A percentile compares a stretch with the other conserved stretches of the same genome.
These are phyloP conservation scores for Curvularia sp. DNA, from an alignment of 2,329 filamentous ascomycete species.

Conservation along the genomic window DNA sequence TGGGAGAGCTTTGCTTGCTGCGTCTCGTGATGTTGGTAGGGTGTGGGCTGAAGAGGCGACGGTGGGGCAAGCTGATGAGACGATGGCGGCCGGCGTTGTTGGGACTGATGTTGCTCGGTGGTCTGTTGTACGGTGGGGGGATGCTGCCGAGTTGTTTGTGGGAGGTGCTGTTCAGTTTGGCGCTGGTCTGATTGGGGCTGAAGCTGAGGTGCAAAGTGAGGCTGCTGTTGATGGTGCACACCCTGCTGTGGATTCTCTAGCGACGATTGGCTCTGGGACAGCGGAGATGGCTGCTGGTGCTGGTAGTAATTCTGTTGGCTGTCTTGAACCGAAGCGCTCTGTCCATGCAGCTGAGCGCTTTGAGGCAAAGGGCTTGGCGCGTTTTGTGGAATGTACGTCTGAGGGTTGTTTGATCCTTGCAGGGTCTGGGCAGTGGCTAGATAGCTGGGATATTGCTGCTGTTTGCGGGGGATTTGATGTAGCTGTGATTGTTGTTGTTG, in stretches of 20 bases:
- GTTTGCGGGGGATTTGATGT: slow-evolving; percentile 38
- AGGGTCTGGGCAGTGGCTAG: slow-evolving; percentile 35
- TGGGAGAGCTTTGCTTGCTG: slow-evolving; percentile 40
- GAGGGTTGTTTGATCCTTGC: slow-evolving; percentile 38
- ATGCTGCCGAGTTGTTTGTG: slow-evolving; percentile 41
- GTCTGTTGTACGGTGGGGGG: slow-evolving; percentile 42
- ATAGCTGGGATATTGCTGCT: slow-evolving; percentile 44
- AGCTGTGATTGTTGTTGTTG: slow-evolving; percentile 19
- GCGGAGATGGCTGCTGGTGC: slow-evolving; percentile 25
- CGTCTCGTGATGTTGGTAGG: slow-evolving; percentile 45
- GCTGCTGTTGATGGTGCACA: slow-evolving; percentile 40
- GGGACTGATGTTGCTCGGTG: slow-evolving; percentile 39
- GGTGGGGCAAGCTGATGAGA: slow-evolving; percentile 47
- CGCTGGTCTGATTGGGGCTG: slow-evolving; percentile 36
- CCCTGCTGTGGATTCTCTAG: slow-evolving; percentile 38
- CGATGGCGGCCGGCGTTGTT: slow-evolving; percentile 46
- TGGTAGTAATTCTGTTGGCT: slow-evolving; percentile 36
- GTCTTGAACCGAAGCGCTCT: slow-evolving; percentile 38
- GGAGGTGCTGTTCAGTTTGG: slow-evolving; percentile 43
- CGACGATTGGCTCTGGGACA: slow-evolving; percentile 36
- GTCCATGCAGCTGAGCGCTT: slow-evolving; percentile 42
- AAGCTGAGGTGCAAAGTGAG: slow-evolving; percentile 23
- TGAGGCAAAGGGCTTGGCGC: slow-evolving; percentile 39
- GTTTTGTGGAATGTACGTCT: slow-evolving; percentile 44
- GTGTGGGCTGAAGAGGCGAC: slow-evolving; percentile 44